Percentiles rank a stretch among this genome's conserved stretches.
Conservation (phyloP, 208 protist genomes). For the Leishmania tropica region DNA sequence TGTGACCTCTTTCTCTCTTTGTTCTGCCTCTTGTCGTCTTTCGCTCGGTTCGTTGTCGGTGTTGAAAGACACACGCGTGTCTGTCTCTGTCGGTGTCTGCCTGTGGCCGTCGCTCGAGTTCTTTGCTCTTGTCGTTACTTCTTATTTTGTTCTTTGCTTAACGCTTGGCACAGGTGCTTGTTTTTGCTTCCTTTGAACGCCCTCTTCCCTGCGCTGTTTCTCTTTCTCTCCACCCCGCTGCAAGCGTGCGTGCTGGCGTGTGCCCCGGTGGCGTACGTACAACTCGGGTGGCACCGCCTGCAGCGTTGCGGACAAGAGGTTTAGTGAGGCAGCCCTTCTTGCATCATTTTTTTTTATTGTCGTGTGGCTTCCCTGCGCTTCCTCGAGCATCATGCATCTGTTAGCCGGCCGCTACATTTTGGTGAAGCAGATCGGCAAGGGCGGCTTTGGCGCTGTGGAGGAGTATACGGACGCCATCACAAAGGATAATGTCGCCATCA, state of each 20-base stretch:
- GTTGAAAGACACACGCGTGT: not conserved
- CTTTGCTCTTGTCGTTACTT: not conserved
- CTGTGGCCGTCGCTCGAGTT: not conserved
- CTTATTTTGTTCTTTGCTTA: not conserved
- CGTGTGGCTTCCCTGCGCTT: not conserved
- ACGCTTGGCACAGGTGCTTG: not conserved
- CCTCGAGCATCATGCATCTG: constrained; percentile 13
- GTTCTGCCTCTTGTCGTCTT: not conserved
- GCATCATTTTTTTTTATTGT: not conserved
- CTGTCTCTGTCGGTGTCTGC: not conserved
- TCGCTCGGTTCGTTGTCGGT: not conserved
- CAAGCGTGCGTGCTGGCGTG: not conserved
- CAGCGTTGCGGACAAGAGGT: not conserved
- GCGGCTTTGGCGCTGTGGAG: constrained; percentile 98
- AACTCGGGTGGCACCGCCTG: not conserved
- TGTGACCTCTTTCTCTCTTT: not conserved
- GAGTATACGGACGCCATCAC: constrained; percentile 90
- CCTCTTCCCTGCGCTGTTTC: not conserved
- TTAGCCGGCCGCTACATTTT: constrained; percentile 80
- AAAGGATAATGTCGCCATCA: constrained; percentile 84
- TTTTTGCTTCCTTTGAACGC: not conserved
- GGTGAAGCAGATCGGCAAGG: constrained; percentile 80
- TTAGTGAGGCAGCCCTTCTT: not conserved
- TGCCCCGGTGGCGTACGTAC: not conserved
- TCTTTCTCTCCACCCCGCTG: not conserved